A percentile compares a stretch with the other conserved stretches of the same genome.
phyloP scores from a whole-genome alignment of 164 flowering plant species.

The Hamamelis virginiana region DNA sequence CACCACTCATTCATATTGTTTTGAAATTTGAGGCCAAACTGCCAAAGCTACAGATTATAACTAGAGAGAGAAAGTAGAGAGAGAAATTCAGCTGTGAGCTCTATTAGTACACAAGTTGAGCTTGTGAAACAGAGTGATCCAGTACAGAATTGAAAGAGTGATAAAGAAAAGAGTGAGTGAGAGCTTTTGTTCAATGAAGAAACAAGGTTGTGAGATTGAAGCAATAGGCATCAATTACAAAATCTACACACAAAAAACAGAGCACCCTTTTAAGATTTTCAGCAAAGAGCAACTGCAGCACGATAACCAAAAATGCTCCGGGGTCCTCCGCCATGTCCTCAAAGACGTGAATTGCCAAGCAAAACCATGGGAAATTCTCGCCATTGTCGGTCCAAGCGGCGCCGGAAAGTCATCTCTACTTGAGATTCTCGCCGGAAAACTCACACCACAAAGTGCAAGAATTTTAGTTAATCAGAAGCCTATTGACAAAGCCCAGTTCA shows the following conservation, averaged over 20 bases:
- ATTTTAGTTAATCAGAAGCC: conserved; percentile 57
- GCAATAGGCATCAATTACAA: conserved; percentile 78
- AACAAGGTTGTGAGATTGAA: conserved; percentile 86
- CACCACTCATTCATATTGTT: too few species aligned
- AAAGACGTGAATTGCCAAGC: conserved; percentile 63
- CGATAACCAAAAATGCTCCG: not conserved
- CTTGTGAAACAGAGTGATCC: too few species aligned
- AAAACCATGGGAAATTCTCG: conserved; percentile 84
- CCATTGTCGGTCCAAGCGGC: conserved; percentile 94
- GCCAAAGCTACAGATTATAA: too few species aligned
- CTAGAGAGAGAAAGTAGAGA: too few species aligned
- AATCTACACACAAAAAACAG: conserved; percentile 29
- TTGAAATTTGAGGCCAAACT: too few species aligned
- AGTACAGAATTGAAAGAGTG: too few species aligned
- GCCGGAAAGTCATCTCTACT: conserved; percentile 88
- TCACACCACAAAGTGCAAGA: conserved; percentile 46
- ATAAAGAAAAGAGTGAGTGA: not conserved
- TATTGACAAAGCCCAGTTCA: conserved; percentile 52
- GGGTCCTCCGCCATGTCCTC: conserved; percentile 40
- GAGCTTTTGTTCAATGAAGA: conserved; percentile 44
- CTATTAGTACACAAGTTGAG: too few species aligned
- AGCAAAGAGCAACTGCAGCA: conserved; percentile 9
- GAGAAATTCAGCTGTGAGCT: too few species aligned
- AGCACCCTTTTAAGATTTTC: conserved; percentile 41
- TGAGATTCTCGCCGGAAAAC: conserved; percentile 69